These are phyloP conservation scores for Rutstroemia sp. DNA, from an alignment of 2,329 filamentous ascomycete genomes.

Conservation along the genomic window DNA sequence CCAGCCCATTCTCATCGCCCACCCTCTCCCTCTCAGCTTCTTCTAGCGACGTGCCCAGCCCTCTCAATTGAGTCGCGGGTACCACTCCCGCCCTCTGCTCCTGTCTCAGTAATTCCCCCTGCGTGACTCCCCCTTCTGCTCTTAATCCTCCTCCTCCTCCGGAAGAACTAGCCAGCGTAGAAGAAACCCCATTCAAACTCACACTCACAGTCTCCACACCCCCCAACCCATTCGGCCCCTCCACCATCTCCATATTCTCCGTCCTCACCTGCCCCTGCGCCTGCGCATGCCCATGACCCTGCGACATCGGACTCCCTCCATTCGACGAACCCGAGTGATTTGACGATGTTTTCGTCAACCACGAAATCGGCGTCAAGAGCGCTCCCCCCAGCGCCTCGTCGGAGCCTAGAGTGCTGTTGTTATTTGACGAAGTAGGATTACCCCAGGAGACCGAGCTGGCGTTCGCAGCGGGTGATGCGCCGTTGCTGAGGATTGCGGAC, in stretches of 20 bases:
- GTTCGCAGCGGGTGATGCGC: constrained; percentile 34
- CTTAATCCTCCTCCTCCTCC: constrained; percentile 13
- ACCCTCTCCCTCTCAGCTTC: not conserved
- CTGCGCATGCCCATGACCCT: constrained; percentile 35
- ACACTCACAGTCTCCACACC: constrained; percentile 76
- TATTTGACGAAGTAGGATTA: constrained; percentile 34
- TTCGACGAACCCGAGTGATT: not conserved
- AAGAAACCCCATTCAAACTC: constrained; percentile 61
- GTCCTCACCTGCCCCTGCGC: constrained; percentile 49
- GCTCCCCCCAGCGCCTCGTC: constrained; percentile 89
- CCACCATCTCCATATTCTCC: constrained; percentile 72
- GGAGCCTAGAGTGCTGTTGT: constrained; percentile 52
- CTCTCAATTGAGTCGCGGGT: constrained; percentile 51
- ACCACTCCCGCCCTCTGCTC: constrained; percentile 79
- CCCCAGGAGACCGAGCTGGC: constrained; percentile 39
- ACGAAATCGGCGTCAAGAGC: constrained; percentile 86
- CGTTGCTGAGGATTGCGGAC: constrained; percentile 48
- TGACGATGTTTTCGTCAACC: constrained; percentile 48
- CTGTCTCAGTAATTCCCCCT: constrained; percentile 78
- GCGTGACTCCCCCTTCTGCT: constrained; percentile 55
- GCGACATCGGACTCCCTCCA: not conserved
- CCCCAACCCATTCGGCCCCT: constrained; percentile 71
- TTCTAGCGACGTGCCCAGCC: constrained; percentile 27
- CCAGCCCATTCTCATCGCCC: constrained; percentile 24
- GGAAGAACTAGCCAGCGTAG: constrained; percentile 27